A percentile compares a stretch with the other conserved stretches of the same genome.
Evolutionary conservation across 2,329 filamentous ascomycete species (phyloP).

Genomic region (Cladobotryum mycophilum): DNA sequence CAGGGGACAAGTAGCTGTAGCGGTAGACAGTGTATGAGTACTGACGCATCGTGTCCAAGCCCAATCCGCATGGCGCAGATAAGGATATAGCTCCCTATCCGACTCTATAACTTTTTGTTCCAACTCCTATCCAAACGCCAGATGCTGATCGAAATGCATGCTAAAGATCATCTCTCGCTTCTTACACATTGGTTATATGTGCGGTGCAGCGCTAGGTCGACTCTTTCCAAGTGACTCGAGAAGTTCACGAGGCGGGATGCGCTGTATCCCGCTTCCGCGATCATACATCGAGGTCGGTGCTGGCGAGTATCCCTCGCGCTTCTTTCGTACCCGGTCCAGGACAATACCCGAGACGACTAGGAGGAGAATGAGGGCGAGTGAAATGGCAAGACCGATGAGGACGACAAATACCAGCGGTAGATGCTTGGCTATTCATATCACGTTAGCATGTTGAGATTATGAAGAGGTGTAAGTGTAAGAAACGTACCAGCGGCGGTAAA

Average conservation of each 20-base stretch:
- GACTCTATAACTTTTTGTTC: not conserved
- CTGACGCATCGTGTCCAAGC: not conserved
- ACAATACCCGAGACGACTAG: constrained; percentile 69
- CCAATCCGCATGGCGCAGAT: constrained; percentile 8
- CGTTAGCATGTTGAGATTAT: not conserved
- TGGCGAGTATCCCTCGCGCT: constrained; percentile 72
- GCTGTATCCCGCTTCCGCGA: constrained; percentile 50
- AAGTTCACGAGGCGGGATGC: constrained; percentile 56
- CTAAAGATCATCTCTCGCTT: constrained; percentile 16
- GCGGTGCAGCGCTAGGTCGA: constrained; percentile 40
- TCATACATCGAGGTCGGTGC: constrained; percentile 63
- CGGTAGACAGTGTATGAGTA: constrained; percentile 4
- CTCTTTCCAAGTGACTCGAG: constrained; percentile 47
- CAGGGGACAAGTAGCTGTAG: not conserved
- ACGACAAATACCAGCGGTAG: constrained; percentile 72
- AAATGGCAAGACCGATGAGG: constrained; percentile 72
- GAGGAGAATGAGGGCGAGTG: constrained; percentile 69
- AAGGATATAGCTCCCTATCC: not conserved
- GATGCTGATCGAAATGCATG: constrained; percentile 23
- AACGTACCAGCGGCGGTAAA: constrained; percentile 60
- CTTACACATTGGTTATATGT: constrained; percentile 34
- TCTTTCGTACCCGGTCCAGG: constrained; percentile 69
- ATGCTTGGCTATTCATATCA: constrained; percentile 36
- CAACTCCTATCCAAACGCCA: constrained; percentile 32
- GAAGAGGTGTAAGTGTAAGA: not conserved